Percentiles rank a stretch among this genome's conserved stretches.
Evolutionary conservation across 2,329 filamentous ascomycete species (phyloP).

Genomic region (Neoascochyta sp.): DNA sequence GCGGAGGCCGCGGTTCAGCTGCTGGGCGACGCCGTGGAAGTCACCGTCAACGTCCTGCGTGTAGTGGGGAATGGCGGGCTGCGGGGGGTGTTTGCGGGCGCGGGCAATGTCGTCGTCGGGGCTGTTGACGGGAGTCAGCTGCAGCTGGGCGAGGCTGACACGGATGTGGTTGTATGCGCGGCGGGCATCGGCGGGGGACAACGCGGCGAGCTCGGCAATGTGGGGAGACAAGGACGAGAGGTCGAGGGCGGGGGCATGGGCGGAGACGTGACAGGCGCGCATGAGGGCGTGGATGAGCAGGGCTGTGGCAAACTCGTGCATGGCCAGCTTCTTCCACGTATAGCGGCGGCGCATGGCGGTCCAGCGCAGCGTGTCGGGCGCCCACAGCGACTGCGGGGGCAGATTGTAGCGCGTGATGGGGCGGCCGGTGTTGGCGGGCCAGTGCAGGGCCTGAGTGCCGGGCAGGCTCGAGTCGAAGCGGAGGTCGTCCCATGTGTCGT

Average conservation of each 20-base stretch:
- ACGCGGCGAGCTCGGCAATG: constrained; percentile 13
- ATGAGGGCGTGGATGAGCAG: constrained; percentile 40
- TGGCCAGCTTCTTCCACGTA: constrained; percentile 43
- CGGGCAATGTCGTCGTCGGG: constrained; percentile 11
- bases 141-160: constrained; percentile 13
- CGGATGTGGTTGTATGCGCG: constrained; percentile 14
- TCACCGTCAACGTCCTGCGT: constrained; percentile 38
- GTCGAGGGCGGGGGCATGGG: constrained; percentile 2
- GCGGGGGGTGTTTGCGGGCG: constrained; percentile 7
- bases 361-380: constrained; percentile 28
- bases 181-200: constrained; percentile 2
- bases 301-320: constrained; percentile 41
- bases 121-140: constrained; percentile 7
- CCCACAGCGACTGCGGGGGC: constrained; percentile 48
- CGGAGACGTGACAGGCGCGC: constrained; percentile 11
- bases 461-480: constrained; percentile 28
- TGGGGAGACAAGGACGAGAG: constrained; percentile 16
- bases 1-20: constrained; percentile 32
- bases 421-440: constrained; percentile 43
- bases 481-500: constrained; percentile 26
- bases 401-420: constrained; percentile 29
- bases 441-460: constrained; percentile 23
- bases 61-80: constrained; percentile 30
- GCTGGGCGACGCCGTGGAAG: constrained; percentile 26
- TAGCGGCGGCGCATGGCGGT: constrained; percentile 32